Evolutionary conservation across 2,329 filamentous ascomycete species (phyloP).

Genomic region (Tolypocladium paradoxum): DNA sequence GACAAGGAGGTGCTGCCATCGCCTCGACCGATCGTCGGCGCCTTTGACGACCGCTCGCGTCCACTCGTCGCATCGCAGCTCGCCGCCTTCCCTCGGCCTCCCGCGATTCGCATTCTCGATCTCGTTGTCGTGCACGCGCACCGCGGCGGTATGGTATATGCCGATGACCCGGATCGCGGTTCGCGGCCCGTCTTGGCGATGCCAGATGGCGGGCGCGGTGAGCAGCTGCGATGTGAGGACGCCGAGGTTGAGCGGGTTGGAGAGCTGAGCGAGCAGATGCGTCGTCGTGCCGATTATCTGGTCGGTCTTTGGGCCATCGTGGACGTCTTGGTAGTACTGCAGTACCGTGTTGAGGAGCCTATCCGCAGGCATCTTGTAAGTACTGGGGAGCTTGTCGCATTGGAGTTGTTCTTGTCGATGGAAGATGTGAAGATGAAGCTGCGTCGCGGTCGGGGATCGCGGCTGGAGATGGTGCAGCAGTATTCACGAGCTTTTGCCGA

Average conservation of each 20-base stretch:
- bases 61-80: slow-evolving; percentile 41
- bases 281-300: slow-evolving; percentile 56
- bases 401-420: neutral
- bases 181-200: slow-evolving; percentile 44
- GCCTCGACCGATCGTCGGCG: slow-evolving; percentile 45
- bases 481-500: slow-evolving; percentile 12
- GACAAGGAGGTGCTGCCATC: slow-evolving; percentile 79
- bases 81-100: slow-evolving; percentile 26
- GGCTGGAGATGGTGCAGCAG: neutral
- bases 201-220: slow-evolving; percentile 62
- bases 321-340: slow-evolving; percentile 44
- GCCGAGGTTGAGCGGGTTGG: slow-evolving; percentile 65
- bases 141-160: slow-evolving; percentile 59
- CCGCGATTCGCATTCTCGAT: slow-evolving; percentile 23
- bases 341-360: slow-evolving; percentile 56
- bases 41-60: slow-evolving; percentile 45
- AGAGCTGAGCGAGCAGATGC: slow-evolving; percentile 56
- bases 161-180: slow-evolving; percentile 57
- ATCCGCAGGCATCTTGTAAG: slow-evolving; percentile 49
- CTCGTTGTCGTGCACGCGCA: slow-evolving; percentile 40
- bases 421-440: slow-evolving; percentile 1
- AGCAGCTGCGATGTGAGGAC: slow-evolving; percentile 64
- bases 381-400: neutral
- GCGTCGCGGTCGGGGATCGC: neutral
- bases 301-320: slow-evolving; percentile 38